Evolutionary conservation across 179 eudicot species (phyloP), one percentile per base, ranked within the genome.

Genomic region (Sideroxylon spinosum): DNA sequence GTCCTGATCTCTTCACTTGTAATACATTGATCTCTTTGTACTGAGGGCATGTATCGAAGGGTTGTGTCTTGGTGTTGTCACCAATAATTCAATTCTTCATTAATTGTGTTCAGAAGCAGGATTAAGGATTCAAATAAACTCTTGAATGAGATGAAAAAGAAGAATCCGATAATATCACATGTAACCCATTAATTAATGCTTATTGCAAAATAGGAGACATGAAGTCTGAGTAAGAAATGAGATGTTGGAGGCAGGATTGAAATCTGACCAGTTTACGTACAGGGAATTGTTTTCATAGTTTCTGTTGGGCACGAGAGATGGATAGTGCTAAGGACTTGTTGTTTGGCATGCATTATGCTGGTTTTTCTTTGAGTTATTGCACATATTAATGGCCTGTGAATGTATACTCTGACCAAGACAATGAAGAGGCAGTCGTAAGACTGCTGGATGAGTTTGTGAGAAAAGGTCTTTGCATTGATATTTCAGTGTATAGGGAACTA

Each of bases 401-500:
- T 84, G 79, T 83, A 72, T 87, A 85, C 65, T 87, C 91, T 81
- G 73, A 86, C 71, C 69, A 74, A 76, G 85, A 79, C 62, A 82
- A 85, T 56, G 96, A 87, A 53, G 93, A 93, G 70, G 91, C 85
- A 53, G 66, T 88, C 65, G 78, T 83, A 73, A 82, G 82, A 73
- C 83, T 91, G 77, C 90, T 85, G 10, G 84, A 80, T 46, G 97
- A 93, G 76, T 85, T 90, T 79, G 82, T 75, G 50, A 79, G 73
- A 50, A 87, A 82, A 82, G 97, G 97, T 63, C 44, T 81, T 37
- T 83, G 79, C 80, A 88, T 86, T 63, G 95, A 90, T 78, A 76
- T 93, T 52, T 91, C 94, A 11, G 84, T 90, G 16, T 95, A 89
- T 68, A 89, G 98, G 81, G 97, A 97, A 66, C 85, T 95, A 14